Percentiles rank a stretch among this genome's conserved stretches.
These are phyloP conservation scores for Lactifluus piperatus DNA, from an alignment of 768 basidiomycete species.

Conservation along the genomic window DNA sequence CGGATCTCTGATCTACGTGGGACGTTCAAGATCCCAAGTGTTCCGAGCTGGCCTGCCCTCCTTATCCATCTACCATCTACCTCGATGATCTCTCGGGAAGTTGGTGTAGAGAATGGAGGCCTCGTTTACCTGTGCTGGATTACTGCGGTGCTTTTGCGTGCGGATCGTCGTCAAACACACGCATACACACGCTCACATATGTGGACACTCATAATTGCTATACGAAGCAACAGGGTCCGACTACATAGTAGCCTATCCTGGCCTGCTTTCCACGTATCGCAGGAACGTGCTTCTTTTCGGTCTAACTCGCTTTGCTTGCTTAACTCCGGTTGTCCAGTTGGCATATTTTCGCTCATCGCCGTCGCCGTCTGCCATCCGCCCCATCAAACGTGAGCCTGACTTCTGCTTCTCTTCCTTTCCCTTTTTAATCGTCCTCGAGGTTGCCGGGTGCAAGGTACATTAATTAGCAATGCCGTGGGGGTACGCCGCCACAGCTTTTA, in stretches of 20 bases:
- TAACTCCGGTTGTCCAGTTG: constrained; percentile 1
- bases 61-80: not conserved
- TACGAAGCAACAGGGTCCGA: not conserved
- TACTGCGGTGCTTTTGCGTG: not conserved
- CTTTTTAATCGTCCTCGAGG: not conserved
- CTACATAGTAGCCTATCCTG: not conserved
- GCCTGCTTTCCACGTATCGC: constrained; percentile 2
- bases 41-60: not conserved
- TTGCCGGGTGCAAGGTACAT: not conserved
- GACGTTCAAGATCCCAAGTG: not conserved
- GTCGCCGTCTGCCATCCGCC: not conserved
- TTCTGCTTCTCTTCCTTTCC: not conserved
- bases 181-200: not conserved
- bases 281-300: not conserved
- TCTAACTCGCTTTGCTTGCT: not conserved
- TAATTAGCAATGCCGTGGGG: not conserved
- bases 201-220: not conserved
- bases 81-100: not conserved
- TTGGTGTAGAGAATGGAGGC: not conserved
- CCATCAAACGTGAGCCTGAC: not conserved
- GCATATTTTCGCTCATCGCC: not conserved
- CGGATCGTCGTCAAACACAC: not conserved
- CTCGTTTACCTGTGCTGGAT: not conserved
- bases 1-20: constrained; percentile 9
- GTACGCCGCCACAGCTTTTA: not conserved